phyloP scores from a whole-genome alignment of 768 basidiomycete species.

The Lepiota brunneoincarnata region DNA sequence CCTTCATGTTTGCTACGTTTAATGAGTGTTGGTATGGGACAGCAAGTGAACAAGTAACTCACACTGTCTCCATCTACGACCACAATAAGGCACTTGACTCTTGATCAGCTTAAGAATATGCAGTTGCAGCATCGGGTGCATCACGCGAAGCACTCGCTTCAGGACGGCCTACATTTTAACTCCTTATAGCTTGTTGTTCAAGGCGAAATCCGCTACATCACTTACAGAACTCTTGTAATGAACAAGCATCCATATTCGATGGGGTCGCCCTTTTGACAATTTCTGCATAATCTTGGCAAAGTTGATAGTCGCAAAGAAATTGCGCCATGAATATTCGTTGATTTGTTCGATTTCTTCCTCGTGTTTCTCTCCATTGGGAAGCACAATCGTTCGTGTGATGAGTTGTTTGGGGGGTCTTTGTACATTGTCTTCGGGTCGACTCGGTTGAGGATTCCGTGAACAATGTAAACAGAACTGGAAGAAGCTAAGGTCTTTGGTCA shows the following conservation, averaged over 20 bases:
- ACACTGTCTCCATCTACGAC: conserved; percentile 98
- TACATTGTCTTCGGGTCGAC: conserved; percentile 64
- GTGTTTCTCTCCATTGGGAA: conserved; percentile 72
- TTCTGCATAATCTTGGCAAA: conserved; percentile 99
- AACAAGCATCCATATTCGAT: conserved; percentile 93
- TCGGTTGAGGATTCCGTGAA: conserved; percentile 58
- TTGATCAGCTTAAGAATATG: conserved; percentile 97
- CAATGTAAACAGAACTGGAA: conserved; percentile 93
- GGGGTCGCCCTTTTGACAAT: conserved; percentile 89
- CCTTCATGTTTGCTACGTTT: conserved; percentile 93
- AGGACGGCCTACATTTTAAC: conserved; percentile 72
- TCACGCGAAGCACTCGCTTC: conserved; percentile 91
- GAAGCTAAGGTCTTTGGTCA: conserved; percentile 57
- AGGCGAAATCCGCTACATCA: not conserved
- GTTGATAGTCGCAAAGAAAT: conserved; percentile 96
- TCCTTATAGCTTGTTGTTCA: not conserved
- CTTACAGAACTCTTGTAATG: conserved; percentile 97
- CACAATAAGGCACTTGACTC: conserved; percentile 97
- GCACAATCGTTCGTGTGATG: conserved; percentile 48
- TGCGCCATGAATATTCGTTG: conserved; percentile 94
- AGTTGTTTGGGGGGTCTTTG: conserved; percentile 58
- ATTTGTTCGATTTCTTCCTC: conserved; percentile 92
- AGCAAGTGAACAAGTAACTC: conserved; percentile 21
- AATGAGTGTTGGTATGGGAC: conserved; percentile 5
- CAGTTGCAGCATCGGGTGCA: conserved; percentile 91